phyloP scores from a whole-genome alignment of 768 basidiomycete species.

The Tulasnella sp. region DNA sequence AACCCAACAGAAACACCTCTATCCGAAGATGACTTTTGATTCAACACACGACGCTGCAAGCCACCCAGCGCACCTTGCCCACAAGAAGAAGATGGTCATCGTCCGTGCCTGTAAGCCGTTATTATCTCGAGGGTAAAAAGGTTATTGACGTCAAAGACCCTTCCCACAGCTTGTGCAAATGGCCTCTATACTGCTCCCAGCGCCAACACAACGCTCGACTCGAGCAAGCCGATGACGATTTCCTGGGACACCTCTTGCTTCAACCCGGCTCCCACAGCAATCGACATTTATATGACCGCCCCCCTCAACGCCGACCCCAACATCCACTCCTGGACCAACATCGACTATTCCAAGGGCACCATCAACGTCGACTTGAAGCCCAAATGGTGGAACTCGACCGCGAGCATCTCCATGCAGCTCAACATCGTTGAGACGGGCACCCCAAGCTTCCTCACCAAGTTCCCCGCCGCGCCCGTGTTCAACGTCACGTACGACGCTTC shows the following conservation, averaged over 20 bases:
- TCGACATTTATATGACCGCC: constrained; percentile 41
- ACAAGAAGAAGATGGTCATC: constrained; percentile 14
- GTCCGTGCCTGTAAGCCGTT: constrained; percentile 7
- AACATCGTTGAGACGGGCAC: constrained; percentile 36
- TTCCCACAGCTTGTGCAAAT: constrained; percentile 23
- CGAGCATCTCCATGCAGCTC: constrained; percentile 38
- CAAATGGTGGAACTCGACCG: constrained; percentile 41
- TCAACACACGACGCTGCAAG: neutral
- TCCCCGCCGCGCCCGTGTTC: constrained; percentile 39
- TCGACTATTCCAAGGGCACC: constrained; percentile 35
- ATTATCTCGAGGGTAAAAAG: neutral
- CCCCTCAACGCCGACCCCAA: constrained; percentile 34
- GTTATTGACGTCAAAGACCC: neutral
- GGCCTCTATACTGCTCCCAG: constrained; percentile 40
- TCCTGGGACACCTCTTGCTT: constrained; percentile 40
- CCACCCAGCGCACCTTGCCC: neutral
- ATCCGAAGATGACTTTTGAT: neutral
- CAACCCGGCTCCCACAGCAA: constrained; percentile 32
- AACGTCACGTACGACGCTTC: constrained; percentile 34
- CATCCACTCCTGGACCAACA: constrained; percentile 37
- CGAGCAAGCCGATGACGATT: constrained; percentile 38
- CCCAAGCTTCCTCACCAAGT: constrained; percentile 33
- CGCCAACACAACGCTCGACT: constrained; percentile 34
- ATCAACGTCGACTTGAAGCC: constrained; percentile 37
- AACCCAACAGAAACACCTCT: neutral